Conservation (phyloP, 345 rosid genomes). For the Schrenkiella parvula region DNA sequence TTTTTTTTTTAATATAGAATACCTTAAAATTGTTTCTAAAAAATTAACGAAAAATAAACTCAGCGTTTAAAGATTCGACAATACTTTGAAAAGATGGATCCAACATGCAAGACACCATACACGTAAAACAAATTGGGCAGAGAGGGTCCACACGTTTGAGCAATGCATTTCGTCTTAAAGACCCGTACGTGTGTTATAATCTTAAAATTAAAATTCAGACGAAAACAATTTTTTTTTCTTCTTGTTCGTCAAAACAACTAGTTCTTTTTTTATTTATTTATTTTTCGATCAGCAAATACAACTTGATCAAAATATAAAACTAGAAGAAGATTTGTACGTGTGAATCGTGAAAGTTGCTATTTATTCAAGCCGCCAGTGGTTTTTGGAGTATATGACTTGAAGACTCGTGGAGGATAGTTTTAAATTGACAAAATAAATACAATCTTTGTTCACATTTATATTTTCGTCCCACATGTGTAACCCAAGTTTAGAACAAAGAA, state of each 20-base stretch:
- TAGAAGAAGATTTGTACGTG: neutral
- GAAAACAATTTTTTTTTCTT: neutral
- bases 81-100: neutral
- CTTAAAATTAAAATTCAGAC: neutral
- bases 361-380: constrained; percentile 17
- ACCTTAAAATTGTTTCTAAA: too few species aligned
- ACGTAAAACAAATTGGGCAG: neutral
- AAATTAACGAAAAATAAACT: too few species aligned
- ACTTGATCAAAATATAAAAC: neutral
- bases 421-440: neutral
- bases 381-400: constrained; percentile 9
- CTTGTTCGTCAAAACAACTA: neutral
- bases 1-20: too few species aligned
- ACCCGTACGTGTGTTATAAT: constrained; percentile 12
- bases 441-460: neutral
- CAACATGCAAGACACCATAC: constrained; percentile 5
- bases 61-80: neutral
- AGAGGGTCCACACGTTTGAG: constrained; percentile 27
- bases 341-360: constrained; percentile 8
- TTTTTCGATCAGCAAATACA: neutral
- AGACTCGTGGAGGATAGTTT: neutral
- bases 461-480: neutral
- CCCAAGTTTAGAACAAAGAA: neutral
- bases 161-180: neutral
- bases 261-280: neutral